Percentiles rank a stretch among this genome's conserved stretches.
These are phyloP conservation scores for Solanum medicagineum DNA, from an alignment of 257 asterid genomes.

Conservation along the genomic window DNA sequence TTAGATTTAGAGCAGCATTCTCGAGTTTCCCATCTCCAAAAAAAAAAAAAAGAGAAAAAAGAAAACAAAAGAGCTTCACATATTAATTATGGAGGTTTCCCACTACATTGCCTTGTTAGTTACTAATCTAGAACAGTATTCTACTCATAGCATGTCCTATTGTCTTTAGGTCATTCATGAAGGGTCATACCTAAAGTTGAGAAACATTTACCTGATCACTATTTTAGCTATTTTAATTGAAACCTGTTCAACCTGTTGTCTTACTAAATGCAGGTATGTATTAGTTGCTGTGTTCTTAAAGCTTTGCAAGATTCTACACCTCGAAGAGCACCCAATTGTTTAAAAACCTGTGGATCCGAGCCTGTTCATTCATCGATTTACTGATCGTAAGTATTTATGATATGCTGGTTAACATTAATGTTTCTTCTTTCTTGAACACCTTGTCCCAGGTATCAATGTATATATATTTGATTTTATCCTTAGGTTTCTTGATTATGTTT, in stretches of 20 bases:
- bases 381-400: slow-evolving; percentile 39
- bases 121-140: not conserved
- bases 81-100: not conserved
- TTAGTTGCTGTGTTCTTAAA: slow-evolving; percentile 85
- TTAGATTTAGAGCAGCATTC: too few relatives aligned
- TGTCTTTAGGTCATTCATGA: not conserved
- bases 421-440: not conserved
- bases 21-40: too few relatives aligned
- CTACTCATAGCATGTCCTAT: not conserved
- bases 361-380: slow-evolving; percentile 76
- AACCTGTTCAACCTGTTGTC: not conserved
- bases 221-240: too few relatives aligned
- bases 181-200: too few relatives aligned
- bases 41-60: too few relatives aligned
- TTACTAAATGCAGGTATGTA: slow-evolving; percentile 43
- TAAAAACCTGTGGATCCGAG: slow-evolving; percentile 88
- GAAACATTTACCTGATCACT: too few relatives aligned
- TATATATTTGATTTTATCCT: not conserved
- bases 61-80: not conserved
- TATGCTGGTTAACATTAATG: not conserved
- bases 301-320: slow-evolving; percentile 70
- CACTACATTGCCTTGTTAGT: not conserved
- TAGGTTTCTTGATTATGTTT: not conserved
- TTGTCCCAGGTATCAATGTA: not conserved
- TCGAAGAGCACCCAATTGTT: slow-evolving; percentile 56